Conservation (phyloP, 768 basidiomycete genomes). For the Trametes villosa region DNA sequence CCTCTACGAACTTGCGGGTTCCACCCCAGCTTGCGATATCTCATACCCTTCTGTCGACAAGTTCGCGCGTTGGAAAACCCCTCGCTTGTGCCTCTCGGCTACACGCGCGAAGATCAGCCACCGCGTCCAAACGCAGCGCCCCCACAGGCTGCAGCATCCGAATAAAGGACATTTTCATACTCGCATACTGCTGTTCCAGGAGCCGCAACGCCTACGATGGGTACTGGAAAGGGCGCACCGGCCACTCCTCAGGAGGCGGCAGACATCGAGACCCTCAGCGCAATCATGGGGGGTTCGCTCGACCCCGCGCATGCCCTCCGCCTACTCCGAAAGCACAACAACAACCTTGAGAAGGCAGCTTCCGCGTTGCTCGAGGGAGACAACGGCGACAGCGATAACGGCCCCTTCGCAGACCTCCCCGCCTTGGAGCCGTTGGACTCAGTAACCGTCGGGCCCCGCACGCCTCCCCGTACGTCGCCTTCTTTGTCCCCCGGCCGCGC, state of each 20-base stretch:
- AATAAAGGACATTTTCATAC: too few relatives aligned
- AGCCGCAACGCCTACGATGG: too few relatives aligned
- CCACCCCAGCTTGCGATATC: too few relatives aligned
- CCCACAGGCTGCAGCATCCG: too few relatives aligned
- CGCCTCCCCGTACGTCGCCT: slow-evolving; percentile 33
- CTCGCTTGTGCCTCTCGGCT: too few relatives aligned
- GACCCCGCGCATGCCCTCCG: slow-evolving; percentile 53
- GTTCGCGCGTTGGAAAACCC: too few relatives aligned
- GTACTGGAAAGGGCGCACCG: slow-evolving; percentile 10
- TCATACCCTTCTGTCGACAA: too few relatives aligned
- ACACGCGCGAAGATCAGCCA: too few relatives aligned
- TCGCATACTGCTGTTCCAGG: too few relatives aligned
- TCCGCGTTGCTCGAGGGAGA: slow-evolving; percentile 38
- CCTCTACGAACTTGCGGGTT: too few relatives aligned
- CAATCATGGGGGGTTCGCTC: slow-evolving; percentile 45
- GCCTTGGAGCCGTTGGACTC: slow-evolving; percentile 20
- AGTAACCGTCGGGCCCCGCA: slow-evolving; percentile 27
- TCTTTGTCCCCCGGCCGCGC: not conserved
- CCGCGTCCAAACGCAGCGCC: too few relatives aligned
- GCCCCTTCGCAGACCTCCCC: slow-evolving; percentile 10
- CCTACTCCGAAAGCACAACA: slow-evolving; percentile 63
- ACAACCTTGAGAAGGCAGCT: slow-evolving; percentile 49
- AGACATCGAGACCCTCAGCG: slow-evolving; percentile 38
- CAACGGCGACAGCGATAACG: slow-evolving; percentile 22
- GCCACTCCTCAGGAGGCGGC: slow-evolving; percentile 31